phyloP scores from a whole-genome alignment of 306 rosid genomes.

The Fagus sylvatica region DNA sequence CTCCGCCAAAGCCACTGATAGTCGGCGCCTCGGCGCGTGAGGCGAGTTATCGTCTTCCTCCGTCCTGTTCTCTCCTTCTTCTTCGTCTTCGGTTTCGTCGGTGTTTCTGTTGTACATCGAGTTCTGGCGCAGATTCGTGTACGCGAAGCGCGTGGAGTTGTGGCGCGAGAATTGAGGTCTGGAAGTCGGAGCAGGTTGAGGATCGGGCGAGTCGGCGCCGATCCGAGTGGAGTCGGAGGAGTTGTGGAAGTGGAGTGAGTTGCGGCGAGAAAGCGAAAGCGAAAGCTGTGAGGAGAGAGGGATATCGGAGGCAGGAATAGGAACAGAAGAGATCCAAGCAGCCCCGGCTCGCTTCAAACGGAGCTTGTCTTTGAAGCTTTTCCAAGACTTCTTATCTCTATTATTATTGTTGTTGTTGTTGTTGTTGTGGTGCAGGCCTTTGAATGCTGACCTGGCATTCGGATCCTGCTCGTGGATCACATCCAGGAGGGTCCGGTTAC shows the following conservation, averaged over 20 bases:
- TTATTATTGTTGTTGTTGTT: constrained; percentile 30
- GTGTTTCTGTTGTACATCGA: constrained; percentile 8
- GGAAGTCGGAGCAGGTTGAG: not conserved
- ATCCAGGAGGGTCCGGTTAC: constrained; percentile 59
- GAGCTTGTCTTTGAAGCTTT: constrained; percentile 64
- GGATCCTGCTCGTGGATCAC: constrained; percentile 64
- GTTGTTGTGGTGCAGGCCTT: constrained; percentile 9
- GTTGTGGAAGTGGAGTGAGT: constrained; percentile 10
- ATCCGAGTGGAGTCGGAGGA: no score
- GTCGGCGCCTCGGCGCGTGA: constrained; percentile 34
- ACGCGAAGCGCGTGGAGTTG: constrained; percentile 29
- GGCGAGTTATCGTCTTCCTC: constrained; percentile 24
- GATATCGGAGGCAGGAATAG: constrained; percentile 60
- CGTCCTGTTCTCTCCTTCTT: constrained; percentile 19
- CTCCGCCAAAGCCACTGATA: constrained; percentile 39
- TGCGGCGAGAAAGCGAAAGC: constrained; percentile 8
- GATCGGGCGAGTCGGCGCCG: no score
- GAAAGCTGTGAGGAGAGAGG: constrained; percentile 15
- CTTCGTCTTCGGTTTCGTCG: not conserved
- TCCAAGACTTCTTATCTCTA: constrained; percentile 68
- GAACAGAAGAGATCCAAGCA: constrained; percentile 65
- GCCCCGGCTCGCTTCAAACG: constrained; percentile 64
- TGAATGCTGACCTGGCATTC: constrained; percentile 17
- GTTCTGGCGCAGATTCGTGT: no score
- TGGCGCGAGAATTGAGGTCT: constrained; percentile 37